phyloP scores from a whole-genome alignment of 140 eudicot genomes.

The Anethum foeniculum region DNA sequence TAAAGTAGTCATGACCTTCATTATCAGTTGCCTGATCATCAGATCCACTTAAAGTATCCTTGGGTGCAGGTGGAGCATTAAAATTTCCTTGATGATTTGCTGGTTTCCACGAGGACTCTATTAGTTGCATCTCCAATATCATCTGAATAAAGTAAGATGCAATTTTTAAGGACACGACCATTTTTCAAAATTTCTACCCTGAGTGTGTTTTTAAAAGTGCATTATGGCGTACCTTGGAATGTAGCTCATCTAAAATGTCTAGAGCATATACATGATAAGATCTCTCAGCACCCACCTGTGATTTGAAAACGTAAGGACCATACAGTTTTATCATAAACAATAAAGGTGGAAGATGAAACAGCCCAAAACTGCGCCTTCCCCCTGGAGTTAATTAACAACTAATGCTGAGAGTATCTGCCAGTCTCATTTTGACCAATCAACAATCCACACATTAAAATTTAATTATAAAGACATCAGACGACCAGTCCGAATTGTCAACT shows the following conservation, averaged over 20 bases:
- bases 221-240: slow-evolving; percentile 47
- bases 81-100: slow-evolving; percentile 16
- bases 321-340: neutral
- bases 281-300: slow-evolving; percentile 82
- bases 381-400: neutral
- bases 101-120: slow-evolving; percentile 30
- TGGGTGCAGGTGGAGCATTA: slow-evolving; percentile 24
- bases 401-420: neutral
- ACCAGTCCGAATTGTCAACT: neutral
- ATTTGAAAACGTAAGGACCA: slow-evolving; percentile 14
- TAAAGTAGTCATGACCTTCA: slow-evolving; percentile 33
- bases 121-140: slow-evolving; percentile 50
- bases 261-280: slow-evolving; percentile 59
- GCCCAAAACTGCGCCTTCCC: neutral
- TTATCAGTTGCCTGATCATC: slow-evolving; percentile 26
- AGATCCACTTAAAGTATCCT: slow-evolving; percentile 23
- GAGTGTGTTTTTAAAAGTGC: neutral
- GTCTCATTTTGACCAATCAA: neutral
- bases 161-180: neutral
- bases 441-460: neutral
- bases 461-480: neutral
- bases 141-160: slow-evolving; percentile 34
- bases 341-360: neutral
- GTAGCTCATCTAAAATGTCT: slow-evolving; percentile 57
- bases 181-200: neutral